A percentile compares a stretch with the other conserved stretches of the same genome.
Evolutionary conservation across 2,329 filamentous ascomycete genomes (phyloP).

Genomic region (Ceratocystiopsis minuta): DNA sequence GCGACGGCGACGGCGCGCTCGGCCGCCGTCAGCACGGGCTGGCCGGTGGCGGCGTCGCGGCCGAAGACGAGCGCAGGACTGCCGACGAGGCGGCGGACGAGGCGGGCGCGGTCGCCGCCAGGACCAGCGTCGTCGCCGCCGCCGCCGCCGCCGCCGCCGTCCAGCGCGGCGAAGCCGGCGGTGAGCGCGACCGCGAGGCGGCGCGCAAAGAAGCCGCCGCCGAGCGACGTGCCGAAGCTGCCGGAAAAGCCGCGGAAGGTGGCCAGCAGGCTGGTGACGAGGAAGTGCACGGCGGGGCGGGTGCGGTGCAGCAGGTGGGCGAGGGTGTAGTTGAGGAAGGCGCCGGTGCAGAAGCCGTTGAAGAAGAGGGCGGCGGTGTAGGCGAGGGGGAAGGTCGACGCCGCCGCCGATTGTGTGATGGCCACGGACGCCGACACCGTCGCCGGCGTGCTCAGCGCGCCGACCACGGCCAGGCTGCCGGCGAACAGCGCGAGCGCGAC

Average conservation of each 20-base stretch:
- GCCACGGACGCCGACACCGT: conserved; percentile 14
- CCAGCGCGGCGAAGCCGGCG: conserved; percentile 34
- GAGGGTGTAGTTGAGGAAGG: conserved; percentile 61
- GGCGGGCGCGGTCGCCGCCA: conserved; percentile 16
- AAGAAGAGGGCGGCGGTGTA: conserved; percentile 45
- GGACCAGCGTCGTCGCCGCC: background rate
- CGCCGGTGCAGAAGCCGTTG: conserved; percentile 57
- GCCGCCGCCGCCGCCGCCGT: conserved; percentile 18
- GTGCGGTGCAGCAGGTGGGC: conserved; percentile 64
- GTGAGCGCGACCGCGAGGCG: conserved; percentile 36
- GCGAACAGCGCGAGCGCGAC: conserved; percentile 45
- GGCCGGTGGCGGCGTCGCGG: conserved; percentile 13
- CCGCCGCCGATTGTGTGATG: conserved; percentile 17
- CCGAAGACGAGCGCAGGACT: conserved; percentile 32
- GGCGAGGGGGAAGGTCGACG: conserved; percentile 29
- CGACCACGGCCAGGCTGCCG: conserved; percentile 27
- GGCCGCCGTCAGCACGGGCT: conserved; percentile 14
- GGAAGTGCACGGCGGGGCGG: conserved; percentile 46
- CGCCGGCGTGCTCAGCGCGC: conserved; percentile 29
- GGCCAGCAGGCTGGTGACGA: conserved; percentile 56
- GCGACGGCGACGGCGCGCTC: conserved; percentile 28
- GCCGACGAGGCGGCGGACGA: conserved; percentile 31
- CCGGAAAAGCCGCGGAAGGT: conserved; percentile 72
- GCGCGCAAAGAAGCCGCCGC: conserved; percentile 56
- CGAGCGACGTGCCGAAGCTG: conserved; percentile 62